These are phyloP conservation scores for Chytriomyces confervae DNA, from an alignment of 192 early-diverging fungal genomes.

Conservation along the genomic window DNA sequence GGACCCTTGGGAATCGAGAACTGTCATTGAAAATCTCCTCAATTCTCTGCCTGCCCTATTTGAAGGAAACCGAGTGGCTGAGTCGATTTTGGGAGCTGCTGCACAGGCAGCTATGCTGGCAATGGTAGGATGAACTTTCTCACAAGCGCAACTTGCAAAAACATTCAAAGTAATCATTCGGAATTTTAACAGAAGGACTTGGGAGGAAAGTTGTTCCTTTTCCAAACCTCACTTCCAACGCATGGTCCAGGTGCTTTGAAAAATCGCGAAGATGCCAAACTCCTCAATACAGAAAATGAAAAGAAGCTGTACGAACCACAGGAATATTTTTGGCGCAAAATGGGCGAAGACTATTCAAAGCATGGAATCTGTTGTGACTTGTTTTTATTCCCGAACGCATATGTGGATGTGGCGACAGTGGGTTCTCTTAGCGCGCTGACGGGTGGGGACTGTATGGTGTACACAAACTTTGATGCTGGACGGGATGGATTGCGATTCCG, in stretches of 20 bases:
- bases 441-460: conserved; percentile 84
- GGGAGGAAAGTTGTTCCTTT: conserved; percentile 90
- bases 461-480: conserved; percentile 78
- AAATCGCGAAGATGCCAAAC: conserved; percentile 86
- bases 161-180: background rate
- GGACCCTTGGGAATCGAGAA: conserved; percentile 79
- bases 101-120: conserved; percentile 76
- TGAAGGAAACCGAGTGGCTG: conserved; percentile 72
- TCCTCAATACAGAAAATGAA: conserved; percentile 93
- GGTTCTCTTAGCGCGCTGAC: conserved; percentile 79
- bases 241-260: conserved; percentile 88
- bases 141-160: background rate
- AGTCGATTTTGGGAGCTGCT: conserved; percentile 82
- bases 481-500: conserved; percentile 76
- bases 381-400: conserved; percentile 88
- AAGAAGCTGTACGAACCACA: conserved; percentile 83
- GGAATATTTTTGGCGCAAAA: conserved; percentile 82
- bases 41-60: conserved; percentile 84
- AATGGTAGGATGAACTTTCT: conserved; percentile 57
- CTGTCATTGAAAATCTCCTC: conserved; percentile 79
- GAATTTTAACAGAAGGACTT: conserved; percentile 55
- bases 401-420: conserved; percentile 89
- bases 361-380: conserved; percentile 85
- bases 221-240: conserved; percentile 86
- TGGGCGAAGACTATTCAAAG: conserved; percentile 81